Percentiles rank a stretch among this genome's conserved stretches.
phyloP scores from a whole-genome alignment of 768 basidiomycete genomes.

The Punctularia strigosozonata region DNA sequence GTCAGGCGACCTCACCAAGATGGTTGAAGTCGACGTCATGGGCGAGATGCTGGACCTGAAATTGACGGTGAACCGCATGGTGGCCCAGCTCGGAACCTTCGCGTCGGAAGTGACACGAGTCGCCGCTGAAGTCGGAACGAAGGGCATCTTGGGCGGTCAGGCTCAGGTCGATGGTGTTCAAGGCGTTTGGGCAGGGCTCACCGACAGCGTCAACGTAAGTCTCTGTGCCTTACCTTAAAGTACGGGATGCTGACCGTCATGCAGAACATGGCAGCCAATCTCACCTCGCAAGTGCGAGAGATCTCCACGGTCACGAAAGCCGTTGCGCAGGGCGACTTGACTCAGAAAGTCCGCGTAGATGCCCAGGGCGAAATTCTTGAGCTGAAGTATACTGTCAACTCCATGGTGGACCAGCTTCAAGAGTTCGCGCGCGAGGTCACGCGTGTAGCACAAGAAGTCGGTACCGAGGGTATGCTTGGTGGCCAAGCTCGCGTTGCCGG shows the following conservation, averaged over 20 bases:
- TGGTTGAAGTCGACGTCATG: conserved; percentile 82
- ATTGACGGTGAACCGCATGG: conserved; percentile 94
- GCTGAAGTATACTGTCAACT: conserved; percentile 69
- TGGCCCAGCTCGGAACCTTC: conserved; percentile 72
- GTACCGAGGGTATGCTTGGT: conserved; percentile 87
- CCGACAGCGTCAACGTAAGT: conserved; percentile 94
- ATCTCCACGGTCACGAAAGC: conserved; percentile 81
- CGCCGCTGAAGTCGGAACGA: conserved; percentile 93
- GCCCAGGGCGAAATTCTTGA: conserved; percentile 93
- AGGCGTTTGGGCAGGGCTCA: conserved; percentile 91
- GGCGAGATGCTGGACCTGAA: conserved; percentile 88
- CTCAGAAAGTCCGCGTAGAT: conserved; percentile 79
- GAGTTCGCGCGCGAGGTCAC: conserved; percentile 79
- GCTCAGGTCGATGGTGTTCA: conserved; percentile 89
- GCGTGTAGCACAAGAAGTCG: conserved; percentile 84
- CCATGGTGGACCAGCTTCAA: conserved; percentile 63
- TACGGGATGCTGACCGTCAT: too few relatives aligned
- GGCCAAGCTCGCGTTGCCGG: too few relatives aligned
- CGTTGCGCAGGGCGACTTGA: conserved; percentile 74
- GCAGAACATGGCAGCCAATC: conserved; percentile 85
- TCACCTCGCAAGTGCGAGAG: conserved; percentile 80
- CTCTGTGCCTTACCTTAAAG: too few relatives aligned
- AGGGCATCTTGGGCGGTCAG: conserved; percentile 89
- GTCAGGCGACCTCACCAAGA: conserved; percentile 84
- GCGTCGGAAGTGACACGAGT: conserved; percentile 79